A percentile compares a stretch with the other conserved stretches of the same genome.
Conservation (phyloP, 2,329 filamentous ascomycete species). For the Eurotiales sp. region DNA sequence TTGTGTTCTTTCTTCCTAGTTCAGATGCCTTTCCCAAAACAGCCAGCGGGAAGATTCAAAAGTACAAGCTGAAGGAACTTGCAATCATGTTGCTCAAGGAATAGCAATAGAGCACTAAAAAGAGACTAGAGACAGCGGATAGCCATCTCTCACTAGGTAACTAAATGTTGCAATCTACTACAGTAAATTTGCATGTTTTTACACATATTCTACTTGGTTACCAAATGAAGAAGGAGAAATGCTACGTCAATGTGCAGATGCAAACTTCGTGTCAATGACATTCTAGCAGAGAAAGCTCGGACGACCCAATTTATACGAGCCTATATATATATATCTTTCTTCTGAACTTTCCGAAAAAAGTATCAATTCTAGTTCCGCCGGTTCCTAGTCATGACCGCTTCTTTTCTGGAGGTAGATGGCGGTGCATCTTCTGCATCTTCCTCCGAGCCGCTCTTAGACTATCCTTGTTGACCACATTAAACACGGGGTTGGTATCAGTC, state of each 20-base stretch:
- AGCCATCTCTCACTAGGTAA: neutral
- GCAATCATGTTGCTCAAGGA: conserved; percentile 51
- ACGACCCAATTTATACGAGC: conserved; percentile 3
- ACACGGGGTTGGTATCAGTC: conserved; percentile 31
- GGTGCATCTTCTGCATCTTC: conserved; percentile 29
- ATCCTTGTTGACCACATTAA: conserved; percentile 26
- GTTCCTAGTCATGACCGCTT: conserved; percentile 15
- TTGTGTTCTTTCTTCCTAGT: conserved; percentile 71
- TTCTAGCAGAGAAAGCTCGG: neutral
- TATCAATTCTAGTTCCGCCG: neutral
- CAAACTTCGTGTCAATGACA: conserved; percentile 8
- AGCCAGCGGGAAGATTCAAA: conserved; percentile 93
- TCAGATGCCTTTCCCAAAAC: conserved; percentile 81
- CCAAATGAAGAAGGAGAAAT: neutral
- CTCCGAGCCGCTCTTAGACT: conserved; percentile 22
- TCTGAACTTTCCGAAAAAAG: neutral
- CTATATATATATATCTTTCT: neutral
- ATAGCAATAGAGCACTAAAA: neutral
- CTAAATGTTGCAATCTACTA: neutral
- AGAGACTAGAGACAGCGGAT: neutral
- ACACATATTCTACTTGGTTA: conserved; percentile 12
- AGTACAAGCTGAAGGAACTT: conserved; percentile 75
- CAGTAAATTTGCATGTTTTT: neutral
- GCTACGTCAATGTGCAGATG: neutral
- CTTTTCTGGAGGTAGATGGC: conserved; percentile 30